phyloP scores from a whole-genome alignment of 768 basidiomycete species.

The Floccularia luteovirens region DNA sequence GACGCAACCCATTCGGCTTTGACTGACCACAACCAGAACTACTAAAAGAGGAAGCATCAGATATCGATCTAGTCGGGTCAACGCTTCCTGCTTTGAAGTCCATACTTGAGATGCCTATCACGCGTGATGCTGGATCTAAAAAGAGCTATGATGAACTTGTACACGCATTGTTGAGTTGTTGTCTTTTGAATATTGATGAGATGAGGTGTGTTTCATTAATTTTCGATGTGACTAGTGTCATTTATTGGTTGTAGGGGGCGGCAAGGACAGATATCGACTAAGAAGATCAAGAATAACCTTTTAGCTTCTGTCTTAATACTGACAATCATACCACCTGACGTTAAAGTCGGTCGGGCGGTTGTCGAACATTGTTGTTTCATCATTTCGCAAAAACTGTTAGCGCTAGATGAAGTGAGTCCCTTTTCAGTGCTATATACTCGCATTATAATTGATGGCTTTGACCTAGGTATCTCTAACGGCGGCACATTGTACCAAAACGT shows the following conservation, averaged over 20 bases:
- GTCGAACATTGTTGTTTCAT: constrained; percentile 83
- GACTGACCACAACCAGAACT: constrained; percentile 39
- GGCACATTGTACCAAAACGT: constrained; percentile 82
- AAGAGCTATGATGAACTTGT: constrained; percentile 54
- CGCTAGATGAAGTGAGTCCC: constrained; percentile 53
- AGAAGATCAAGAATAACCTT: constrained; percentile 89
- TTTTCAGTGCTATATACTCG: not conserved
- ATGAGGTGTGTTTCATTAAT: constrained; percentile 59
- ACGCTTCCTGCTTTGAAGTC: constrained; percentile 75
- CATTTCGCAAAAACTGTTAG: constrained; percentile 74
- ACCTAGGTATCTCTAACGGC: constrained; percentile 74
- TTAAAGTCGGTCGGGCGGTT: constrained; percentile 63
- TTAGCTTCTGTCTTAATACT: constrained; percentile 80
- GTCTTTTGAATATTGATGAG: constrained; percentile 80
- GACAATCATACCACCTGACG: constrained; percentile 62
- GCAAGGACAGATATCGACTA: constrained; percentile 62
- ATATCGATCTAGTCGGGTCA: constrained; percentile 73
- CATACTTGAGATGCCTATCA: constrained; percentile 50
- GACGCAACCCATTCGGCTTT: not conserved
- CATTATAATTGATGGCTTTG: not conserved
- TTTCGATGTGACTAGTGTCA: constrained; percentile 1
- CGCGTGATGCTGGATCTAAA: constrained; percentile 27
- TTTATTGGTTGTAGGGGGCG: constrained; percentile 44
- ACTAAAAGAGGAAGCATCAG: constrained; percentile 78
- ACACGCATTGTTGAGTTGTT: constrained; percentile 81